Evolutionary conservation across 1,284 basidiomycete species (phyloP), one percentile per base, ranked within the genome.

Genomic region (Sanguinoderma infundibulare): DNA sequence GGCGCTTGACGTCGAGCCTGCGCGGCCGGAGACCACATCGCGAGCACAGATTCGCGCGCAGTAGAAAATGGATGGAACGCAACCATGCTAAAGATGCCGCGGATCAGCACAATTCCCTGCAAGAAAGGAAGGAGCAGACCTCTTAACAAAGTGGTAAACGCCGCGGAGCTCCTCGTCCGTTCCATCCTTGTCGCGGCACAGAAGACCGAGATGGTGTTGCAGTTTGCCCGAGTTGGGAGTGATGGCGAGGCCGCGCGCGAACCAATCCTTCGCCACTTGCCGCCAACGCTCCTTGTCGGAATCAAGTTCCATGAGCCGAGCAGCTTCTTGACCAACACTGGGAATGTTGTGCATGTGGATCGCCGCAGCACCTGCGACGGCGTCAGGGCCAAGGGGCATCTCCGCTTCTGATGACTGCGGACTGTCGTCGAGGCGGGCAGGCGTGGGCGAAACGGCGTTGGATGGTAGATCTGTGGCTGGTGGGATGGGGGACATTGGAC

Each of bases 131-230:
- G 44, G 47, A 57, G n/a, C 51, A 1, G 39, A 94, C 94, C 94
- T 97, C 78, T 98, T 98, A n/a, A 90, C 85, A 68, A 96, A 97
- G 75, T 98, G 97, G 74, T 99, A 97, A 10, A 98, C 82, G 0
- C 89, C 89, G 8, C 90, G 82, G n/a, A 96, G 75, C 67, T 98
- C 96, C 68, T 97, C 94, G 67, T 97, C 95, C 67, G 95, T 92
- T 1, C 84, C 85, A 60, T 92, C 90, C 22, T 85, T 85, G 70
- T 96, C 94, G 24, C 92, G 82, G 69, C 89, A 91, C 52, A 99
- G 81, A 60, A 98, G 76, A 1, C 95, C 98, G n/a, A 99, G 79
- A 73, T 98, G 94, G 73, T 98, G 95, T 74, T 99, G 97, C 52
- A 98, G 79, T 68, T 96, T 90, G 6, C 97, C 97, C 15, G 90